Evolutionary conservation across 257 asterid species (phyloP).

Genomic region (Handroanthus guayacan): DNA sequence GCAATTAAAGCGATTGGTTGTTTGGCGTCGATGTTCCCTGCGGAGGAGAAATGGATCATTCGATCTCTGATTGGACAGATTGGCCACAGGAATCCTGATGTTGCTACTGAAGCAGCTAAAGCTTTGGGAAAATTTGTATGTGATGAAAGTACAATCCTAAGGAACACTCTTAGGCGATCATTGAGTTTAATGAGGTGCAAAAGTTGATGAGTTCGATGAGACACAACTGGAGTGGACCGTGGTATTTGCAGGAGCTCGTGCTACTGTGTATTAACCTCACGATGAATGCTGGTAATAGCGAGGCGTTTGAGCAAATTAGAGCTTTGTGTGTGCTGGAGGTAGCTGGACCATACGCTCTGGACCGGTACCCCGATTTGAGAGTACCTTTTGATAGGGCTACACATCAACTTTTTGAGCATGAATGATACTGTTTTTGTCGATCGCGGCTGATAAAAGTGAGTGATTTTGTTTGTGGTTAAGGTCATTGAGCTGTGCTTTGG

Average conservation of each 20-base stretch:
- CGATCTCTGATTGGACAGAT: constrained; percentile 52
- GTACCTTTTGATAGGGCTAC: constrained; percentile 63
- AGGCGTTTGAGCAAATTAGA: constrained; percentile 55
- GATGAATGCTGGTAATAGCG: constrained; percentile 55
- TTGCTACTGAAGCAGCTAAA: constrained; percentile 52
- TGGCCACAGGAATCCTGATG: constrained; percentile 34
- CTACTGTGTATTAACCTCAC: constrained; percentile 58
- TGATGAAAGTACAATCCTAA: constrained; percentile 53
- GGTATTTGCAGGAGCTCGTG: constrained; percentile 50
- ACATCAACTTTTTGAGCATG: constrained; percentile 46
- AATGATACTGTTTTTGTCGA: background rate
- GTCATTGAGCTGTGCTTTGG: background rate
- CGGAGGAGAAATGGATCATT: constrained; percentile 53
- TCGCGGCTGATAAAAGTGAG: background rate
- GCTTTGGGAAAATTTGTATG: constrained; percentile 59
- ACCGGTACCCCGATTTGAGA: constrained; percentile 48
- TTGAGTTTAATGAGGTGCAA: constrained; percentile 61
- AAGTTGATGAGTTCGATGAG: constrained; percentile 51
- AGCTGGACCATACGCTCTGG: constrained; percentile 44
- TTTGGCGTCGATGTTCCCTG: constrained; percentile 63
- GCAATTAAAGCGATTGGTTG: constrained; percentile 59
- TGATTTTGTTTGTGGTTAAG: background rate
- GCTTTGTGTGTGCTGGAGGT: constrained; percentile 56
- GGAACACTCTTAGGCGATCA: constrained; percentile 55
- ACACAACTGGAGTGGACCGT: constrained; percentile 32